Evolutionary conservation across 208 protist species (phyloP), one percentile per base, ranked within the genome.

Genomic region (Acanthamoeba healyi): DNA sequence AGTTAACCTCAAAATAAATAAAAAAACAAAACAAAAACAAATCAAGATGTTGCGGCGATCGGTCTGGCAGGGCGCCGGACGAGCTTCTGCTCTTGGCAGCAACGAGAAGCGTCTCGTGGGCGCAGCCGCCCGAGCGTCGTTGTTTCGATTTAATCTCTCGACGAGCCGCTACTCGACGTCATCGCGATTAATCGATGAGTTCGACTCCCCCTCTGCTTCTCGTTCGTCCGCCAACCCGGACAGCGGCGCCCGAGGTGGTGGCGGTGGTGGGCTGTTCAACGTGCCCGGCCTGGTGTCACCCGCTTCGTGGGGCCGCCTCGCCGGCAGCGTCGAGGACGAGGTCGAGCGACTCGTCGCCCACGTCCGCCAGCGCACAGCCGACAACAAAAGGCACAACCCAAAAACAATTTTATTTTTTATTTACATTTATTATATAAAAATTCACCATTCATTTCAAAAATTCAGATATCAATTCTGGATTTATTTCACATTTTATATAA

Each of bases 171-270:
- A 61, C 54, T 15, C 54, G 17, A 61, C 32, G 63, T 9, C 63
- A 14, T 36, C n/a, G 24, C 63, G 29, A n/a, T 40, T 90, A 67
- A 90, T 90, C 40, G 49, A 90, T 4, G 82, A 58, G 32, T 90
- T 90, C 34, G 82, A 90, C 74, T 90, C 82, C 9, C 15, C 49
- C 32, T 9, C 51, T 9, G 10, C 14, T 86, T 9, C 26, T 12
- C 46, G 6, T 74, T 74, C 65, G 34, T 40, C n/a, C 12, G 34
- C 40, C 7, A 86, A 2, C 40, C 46, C 4, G 4, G 14, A 40
- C 24, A 4, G 4, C 19, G 29, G 32, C 7, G 5, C 81, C 26
- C 1, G 7, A 34, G 54, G 54, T 24, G n/a, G 61, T 15, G 7
- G 32, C 61, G 61, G 61, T n/a, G n/a, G n/a, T n/a, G n/a, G 61